These are phyloP conservation scores for Dioszegia crocea DNA, from an alignment of 768 basidiomycete genomes.

Conservation along the genomic window DNA sequence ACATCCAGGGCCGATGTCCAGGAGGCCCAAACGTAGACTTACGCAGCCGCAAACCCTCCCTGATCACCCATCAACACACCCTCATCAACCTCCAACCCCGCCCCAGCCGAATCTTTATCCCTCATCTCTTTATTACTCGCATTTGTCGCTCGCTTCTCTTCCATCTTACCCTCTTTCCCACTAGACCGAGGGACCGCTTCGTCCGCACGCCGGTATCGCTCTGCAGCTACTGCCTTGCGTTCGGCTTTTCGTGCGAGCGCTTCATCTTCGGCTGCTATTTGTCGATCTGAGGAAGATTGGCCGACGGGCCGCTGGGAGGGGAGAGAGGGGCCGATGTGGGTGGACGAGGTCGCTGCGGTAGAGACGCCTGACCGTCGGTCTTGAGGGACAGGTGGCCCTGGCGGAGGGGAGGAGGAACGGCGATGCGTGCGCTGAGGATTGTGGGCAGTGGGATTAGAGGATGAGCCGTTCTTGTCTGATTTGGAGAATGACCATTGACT, in stretches of 20 bases:
- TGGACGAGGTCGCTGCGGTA: neutral
- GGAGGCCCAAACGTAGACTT: constrained; percentile 18
- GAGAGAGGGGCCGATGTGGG: constrained; percentile 38
- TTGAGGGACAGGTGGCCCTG: neutral
- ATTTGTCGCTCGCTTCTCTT: constrained; percentile 73
- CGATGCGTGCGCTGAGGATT: constrained; percentile 14
- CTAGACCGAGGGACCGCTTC: constrained; percentile 75
- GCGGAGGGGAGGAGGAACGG: constrained; percentile 17
- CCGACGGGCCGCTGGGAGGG: constrained; percentile 15
- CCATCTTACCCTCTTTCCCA: constrained; percentile 77
- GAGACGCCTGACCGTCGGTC: neutral
- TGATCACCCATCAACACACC: constrained; percentile 68
- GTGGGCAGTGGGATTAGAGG: constrained; percentile 16
- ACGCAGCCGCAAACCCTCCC: constrained; percentile 77
- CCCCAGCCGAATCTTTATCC: constrained; percentile 60
- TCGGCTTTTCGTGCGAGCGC: constrained; percentile 56
- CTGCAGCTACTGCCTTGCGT: constrained; percentile 65
- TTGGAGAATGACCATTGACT: constrained; percentile 79
- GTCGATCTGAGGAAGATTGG: constrained; percentile 51
- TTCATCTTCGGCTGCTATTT: constrained; percentile 63
- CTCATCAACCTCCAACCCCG: constrained; percentile 73
- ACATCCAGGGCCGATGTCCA: neutral
- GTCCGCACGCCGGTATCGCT: constrained; percentile 66
- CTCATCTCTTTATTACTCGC: constrained; percentile 64
- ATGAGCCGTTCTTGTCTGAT: constrained; percentile 61